Evolutionary conservation across 257 asterid genomes (phyloP), one percentile per base, ranked within the genome.

Genomic region (Dorcoceras hygrometricum): DNA sequence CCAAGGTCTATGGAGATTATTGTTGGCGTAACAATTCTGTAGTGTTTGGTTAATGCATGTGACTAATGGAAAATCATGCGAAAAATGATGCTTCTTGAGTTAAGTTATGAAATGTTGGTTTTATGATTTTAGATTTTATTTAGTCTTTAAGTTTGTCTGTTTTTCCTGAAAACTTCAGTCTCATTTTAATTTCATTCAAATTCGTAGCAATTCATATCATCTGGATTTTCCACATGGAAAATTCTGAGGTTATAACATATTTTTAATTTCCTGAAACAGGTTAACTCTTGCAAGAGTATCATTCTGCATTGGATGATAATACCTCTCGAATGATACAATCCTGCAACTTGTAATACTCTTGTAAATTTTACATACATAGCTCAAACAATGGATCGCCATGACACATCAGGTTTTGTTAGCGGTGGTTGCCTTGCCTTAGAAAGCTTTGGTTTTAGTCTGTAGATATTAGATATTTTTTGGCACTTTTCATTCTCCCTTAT

Each of bases 341-440:
- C 16, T 23, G 62, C 76, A 71, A 46, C 59, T 65, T 67, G 69
- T 75, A 75, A 80, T 63, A 71, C 43, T 53, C 46, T 73, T 34
- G 46, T 48, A 53, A 54, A 27, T 61, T 7, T 32, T 27, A 23
- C 27, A 62, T 60, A 51, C 65, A 48, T 55, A 54, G 62, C 64
- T 57, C 54, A 60, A 57, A 53, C 27, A 55, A 85, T 87, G 90
- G 91, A 87, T 78, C 81, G 88, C 51, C 59, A 70, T 50, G 87
- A 87, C 68, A 81, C 89, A 51, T 83, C 83, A 8, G 87, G 92
- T 24, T 87, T 85, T 68, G 87, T 87, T 65, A 81, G 90, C 18
- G 89, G 89, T 59, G 89, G 91, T 34, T 66, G 84, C 66, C 62
- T 62, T 70, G 28, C 68, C 50, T 58, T 58, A 18, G 53, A 65